Base-by-base conservation (phyloP, 768 basidiomycete genomes). In the Lanmaoa pseudosensibilis region DNA sequence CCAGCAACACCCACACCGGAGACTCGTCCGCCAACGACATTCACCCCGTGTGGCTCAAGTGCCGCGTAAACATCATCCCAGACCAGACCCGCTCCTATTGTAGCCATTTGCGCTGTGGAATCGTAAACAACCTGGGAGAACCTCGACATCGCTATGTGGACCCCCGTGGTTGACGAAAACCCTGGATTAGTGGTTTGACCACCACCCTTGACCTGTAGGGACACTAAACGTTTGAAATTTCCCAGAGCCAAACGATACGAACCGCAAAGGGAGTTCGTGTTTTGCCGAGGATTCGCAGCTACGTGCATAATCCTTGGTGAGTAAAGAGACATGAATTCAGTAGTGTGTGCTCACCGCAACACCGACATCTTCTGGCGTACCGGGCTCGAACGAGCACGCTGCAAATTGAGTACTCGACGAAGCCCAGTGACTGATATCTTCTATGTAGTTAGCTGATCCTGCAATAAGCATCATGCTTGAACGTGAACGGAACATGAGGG, bases 41-140 rank as follows among this genome's bases (percentile, higher is more conserved):
- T 84, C 11, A 84, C 80, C 1, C 71, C 73, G 44, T 75, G 61
- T 1, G 80, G 81, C 9, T 71, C 77, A 1, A 88, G 74, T 12
- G 55, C 57, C 8, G 68, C 69, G 56, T 87, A 88, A 71, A 82
- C 85, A 46, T 86, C 77, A 62, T 88, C 86, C 87, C 86, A 90
- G 15, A 82, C 71, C 3, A 84, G 65, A 11, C 78, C 75, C 0
- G 74, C 61, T 8, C 74, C 77, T 32, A 79, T 46, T 1, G 68
- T 70, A 2, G 65, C 83, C 0, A 77, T 80, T 55, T 78, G 71
- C 0, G 74, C 62, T 0, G 53, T 52, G 2, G 65, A 53, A 44
- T 81, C 64, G 47, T 83, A 83, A 1, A 54, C 68, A 16, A 74
- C 47, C 0, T 78, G 65, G 2, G 73, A 74, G 62, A 86, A 85